phyloP scores from a whole-genome alignment of 1,139 yeast species.

The Nakaseomyces nivariensis region DNA sequence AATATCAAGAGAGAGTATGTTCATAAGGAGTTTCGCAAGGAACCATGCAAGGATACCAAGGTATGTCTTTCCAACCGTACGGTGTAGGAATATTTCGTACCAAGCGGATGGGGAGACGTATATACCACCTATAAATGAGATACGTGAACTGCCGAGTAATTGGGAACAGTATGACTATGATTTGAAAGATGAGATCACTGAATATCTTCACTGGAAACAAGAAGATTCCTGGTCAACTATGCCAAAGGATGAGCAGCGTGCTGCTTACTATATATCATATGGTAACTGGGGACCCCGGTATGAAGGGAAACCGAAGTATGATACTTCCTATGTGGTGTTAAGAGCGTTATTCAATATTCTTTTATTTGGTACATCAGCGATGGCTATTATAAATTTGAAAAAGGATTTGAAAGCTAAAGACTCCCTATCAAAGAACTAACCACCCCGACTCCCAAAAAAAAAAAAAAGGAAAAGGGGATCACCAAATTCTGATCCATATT shows the following conservation, averaged over 20 bases:
- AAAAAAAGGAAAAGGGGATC: too few species aligned
- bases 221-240: constrained; percentile 34
- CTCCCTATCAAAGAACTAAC: constrained; percentile 5
- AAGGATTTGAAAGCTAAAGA: constrained; percentile 12
- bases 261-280: constrained; percentile 27
- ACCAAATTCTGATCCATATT: too few species aligned
- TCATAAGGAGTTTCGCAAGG: too few species aligned
- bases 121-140: constrained; percentile 20
- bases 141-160: constrained; percentile 12
- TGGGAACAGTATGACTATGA: constrained; percentile 34
- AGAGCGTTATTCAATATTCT: constrained; percentile 19
- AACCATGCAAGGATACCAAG: too few species aligned
- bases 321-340: constrained; percentile 15
- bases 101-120: constrained; percentile 7
- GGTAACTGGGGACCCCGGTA: constrained; percentile 26
- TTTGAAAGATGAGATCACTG: constrained; percentile 35
- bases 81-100: neutral
- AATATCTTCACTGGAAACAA: constrained; percentile 36
- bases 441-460: neutral
- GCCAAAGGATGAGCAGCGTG: constrained; percentile 30
- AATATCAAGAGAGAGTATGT: neutral
- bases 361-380: constrained; percentile 18
- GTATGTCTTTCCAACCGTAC: neutral
- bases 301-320: constrained; percentile 7
- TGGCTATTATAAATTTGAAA: constrained; percentile 16